A percentile compares a stretch with the other conserved stretches of the same genome.
Evolutionary conservation across 2,329 filamentous ascomycete genomes (phyloP).

Genomic region (Fusarium domesticum): DNA sequence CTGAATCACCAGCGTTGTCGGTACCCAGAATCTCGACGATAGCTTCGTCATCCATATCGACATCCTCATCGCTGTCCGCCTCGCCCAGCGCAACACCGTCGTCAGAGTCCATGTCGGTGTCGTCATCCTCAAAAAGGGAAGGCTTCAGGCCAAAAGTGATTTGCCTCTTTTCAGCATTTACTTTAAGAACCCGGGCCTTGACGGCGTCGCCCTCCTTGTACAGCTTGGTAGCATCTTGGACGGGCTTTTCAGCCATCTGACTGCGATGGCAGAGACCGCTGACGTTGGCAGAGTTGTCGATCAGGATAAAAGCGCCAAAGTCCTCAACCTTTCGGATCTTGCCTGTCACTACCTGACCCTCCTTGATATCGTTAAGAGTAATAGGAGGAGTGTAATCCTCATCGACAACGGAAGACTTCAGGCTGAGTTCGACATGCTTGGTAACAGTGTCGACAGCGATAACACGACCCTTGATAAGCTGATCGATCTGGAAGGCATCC

Average conservation of each 20-base stretch:
- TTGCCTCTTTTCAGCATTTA: slow-evolving; percentile 71
- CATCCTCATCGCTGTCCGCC: slow-evolving; percentile 44
- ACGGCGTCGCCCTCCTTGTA: slow-evolving; percentile 91
- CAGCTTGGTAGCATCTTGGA: slow-evolving; percentile 82
- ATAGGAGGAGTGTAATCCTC: slow-evolving; percentile 71
- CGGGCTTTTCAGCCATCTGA: slow-evolving; percentile 81
- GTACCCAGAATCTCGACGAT: slow-evolving; percentile 45
- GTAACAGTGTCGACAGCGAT: slow-evolving; percentile 65
- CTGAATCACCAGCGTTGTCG: slow-evolving; percentile 44
- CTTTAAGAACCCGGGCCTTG: slow-evolving; percentile 81
- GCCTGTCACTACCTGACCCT: slow-evolving; percentile 80
- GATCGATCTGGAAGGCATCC: slow-evolving; percentile 78
- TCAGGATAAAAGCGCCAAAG: slow-evolving; percentile 89
- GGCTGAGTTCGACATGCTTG: slow-evolving; percentile 76
- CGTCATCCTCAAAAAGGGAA: slow-evolving; percentile 74
- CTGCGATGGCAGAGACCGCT: slow-evolving; percentile 91
- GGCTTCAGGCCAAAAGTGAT: slow-evolving; percentile 92
- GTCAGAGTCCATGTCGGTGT: slow-evolving; percentile 51
- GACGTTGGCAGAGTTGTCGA: slow-evolving; percentile 83
- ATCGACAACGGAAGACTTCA: slow-evolving; percentile 82
- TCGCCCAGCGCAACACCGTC: slow-evolving; percentile 45
- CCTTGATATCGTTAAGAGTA: slow-evolving; percentile 73
- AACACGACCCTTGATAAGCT: slow-evolving; percentile 86
- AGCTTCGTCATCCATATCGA: slow-evolving; percentile 47
- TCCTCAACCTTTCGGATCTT: slow-evolving; percentile 92